These are phyloP conservation scores for Phytophthora agathidicida DNA, from an alignment of 352 stramenopile genomes.

Conservation along the genomic window DNA sequence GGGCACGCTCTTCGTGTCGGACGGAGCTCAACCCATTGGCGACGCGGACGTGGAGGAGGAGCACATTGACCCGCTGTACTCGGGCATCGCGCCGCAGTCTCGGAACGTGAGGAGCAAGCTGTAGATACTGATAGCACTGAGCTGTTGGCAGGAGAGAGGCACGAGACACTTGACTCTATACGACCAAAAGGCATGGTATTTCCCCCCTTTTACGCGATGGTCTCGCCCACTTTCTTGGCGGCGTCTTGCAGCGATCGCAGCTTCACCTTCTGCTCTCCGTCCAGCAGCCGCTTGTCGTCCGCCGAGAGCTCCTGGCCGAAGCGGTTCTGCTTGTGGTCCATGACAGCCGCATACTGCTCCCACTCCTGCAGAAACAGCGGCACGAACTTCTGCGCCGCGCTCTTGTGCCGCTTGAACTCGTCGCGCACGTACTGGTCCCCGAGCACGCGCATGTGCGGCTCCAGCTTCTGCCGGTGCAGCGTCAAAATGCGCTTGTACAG, in stretches of 20 bases:
- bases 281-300: conserved; percentile 64
- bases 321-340: conserved; percentile 57
- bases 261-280: conserved; percentile 72
- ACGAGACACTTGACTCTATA: too few relatives aligned
- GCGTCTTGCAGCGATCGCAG: conserved; percentile 73
- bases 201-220: conserved; percentile 41
- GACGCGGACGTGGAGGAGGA: conserved; percentile 45
- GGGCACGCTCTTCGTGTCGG: conserved; percentile 61
- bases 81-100: conserved; percentile 50
- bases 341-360: conserved; percentile 68
- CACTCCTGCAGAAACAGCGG: conserved; percentile 79
- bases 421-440: conserved; percentile 87
- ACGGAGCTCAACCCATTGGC: conserved; percentile 47
- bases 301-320: conserved; percentile 75
- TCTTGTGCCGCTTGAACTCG: conserved; percentile 88
- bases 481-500: conserved; percentile 84
- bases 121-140: too few relatives aligned
- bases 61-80: conserved; percentile 76
- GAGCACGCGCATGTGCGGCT: conserved; percentile 83
- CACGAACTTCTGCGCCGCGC: conserved; percentile 76
- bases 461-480: conserved; percentile 76
- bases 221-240: conserved; percentile 70
- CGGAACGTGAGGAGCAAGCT: conserved; percentile 45
- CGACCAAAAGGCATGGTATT: too few relatives aligned
- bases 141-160: too few relatives aligned